Evolutionary conservation across 495 filamentous ascomycete species (phyloP), one percentile per base, ranked within the genome.

Genomic region (Penicillium malachiteum): DNA sequence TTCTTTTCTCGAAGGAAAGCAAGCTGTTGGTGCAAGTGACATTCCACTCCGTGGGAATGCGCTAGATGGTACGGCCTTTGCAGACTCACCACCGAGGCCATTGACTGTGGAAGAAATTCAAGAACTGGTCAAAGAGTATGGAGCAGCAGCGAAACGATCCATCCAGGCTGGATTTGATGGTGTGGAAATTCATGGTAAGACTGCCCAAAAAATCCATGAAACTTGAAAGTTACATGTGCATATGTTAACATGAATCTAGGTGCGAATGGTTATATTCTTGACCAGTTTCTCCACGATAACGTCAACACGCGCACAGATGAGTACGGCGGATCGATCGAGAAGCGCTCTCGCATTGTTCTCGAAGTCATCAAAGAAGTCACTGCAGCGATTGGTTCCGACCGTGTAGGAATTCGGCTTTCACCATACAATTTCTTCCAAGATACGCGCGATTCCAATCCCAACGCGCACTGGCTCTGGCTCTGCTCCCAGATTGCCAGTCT

Each of bases 81-180:
- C 62, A 35, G 65, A 67, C 16, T 63, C 57, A 32, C 75, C 71
- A 8, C 79, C 80, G 1, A 48, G 56, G 5, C 68, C 73, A 3
- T 63, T 83, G 66, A 78, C 64, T 0, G 58, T 68, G 8, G 68
- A 73, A 31, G 73, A 80, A 2, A 80, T 83, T 52, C 57, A 72
- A 54, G 55, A 69, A 5, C 21, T 64, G 57, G 14, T 81, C 59
- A 12, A 70, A 58, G 65, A 71, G 12, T 89, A 85, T 52, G 83
- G 75, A 3, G 57, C 71, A 7, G 87, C 86, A 13, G 82, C 87
- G 0, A 67, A 74, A 60, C 79, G 80, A 45, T 84, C 86, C 1
- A 75, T 85, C 1, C 74, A 74, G 46, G 87, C 85, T 7, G 88
- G 87, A 8, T 83, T 83, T 55, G 81, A 85, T 52, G 80, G 80